phyloP scores from a whole-genome alignment of 176 grass and related monocot genomes.

The Zea luxurians region DNA sequence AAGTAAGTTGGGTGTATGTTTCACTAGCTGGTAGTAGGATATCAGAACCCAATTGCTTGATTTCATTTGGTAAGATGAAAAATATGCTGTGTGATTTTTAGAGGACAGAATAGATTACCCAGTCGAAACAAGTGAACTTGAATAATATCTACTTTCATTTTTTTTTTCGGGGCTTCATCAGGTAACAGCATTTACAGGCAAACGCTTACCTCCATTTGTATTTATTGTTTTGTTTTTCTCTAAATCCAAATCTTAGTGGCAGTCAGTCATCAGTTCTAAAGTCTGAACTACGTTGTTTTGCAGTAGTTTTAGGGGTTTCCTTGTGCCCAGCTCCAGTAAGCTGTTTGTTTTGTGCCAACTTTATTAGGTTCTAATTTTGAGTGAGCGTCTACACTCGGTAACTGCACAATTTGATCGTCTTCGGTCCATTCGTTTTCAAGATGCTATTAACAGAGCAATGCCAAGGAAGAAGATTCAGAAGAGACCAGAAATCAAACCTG shows the following conservation, averaged over 20 bases:
- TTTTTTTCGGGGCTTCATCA: too few species aligned
- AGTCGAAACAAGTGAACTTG: too few species aligned
- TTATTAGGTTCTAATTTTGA: slow-evolving; percentile 88
- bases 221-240: too few species aligned
- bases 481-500: slow-evolving; percentile 55
- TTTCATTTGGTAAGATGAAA: background rate
- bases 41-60: background rate
- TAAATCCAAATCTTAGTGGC: too few species aligned
- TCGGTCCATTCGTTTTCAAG: slow-evolving; percentile 87
- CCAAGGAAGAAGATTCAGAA: slow-evolving; percentile 81
- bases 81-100: background rate
- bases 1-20: background rate
- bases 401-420: slow-evolving; percentile 83
- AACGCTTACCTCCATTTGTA: too few species aligned
- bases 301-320: too few species aligned
- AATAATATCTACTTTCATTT: too few species aligned
- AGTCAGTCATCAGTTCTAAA: too few species aligned
- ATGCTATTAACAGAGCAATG: slow-evolving; percentile 78
- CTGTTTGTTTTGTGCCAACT: background rate
- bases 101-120: too few species aligned
- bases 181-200: too few species aligned
- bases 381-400: slow-evolving; percentile 76
- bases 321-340: slow-evolving; percentile 31
- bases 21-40: background rate
- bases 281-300: too few species aligned